Base-by-base conservation (phyloP, 352 stramenopile genomes). In the Thraustochytrium sp. region DNA sequence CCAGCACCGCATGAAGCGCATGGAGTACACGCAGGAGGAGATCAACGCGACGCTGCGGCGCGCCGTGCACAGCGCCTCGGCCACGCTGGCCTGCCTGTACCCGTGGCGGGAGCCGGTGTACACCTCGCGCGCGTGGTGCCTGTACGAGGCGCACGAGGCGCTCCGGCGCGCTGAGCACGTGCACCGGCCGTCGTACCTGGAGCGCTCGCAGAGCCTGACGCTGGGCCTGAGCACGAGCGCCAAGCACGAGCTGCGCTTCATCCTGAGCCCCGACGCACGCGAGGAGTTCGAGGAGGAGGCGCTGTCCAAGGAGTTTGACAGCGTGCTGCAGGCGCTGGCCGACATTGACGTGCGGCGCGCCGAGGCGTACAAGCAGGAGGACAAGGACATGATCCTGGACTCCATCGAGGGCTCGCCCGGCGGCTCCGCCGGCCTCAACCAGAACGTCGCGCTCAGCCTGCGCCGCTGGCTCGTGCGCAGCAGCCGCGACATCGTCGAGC, bases 371-470 rank as follows among this genome's bases (percentile, higher is more conserved):
- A 80, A 80, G 68, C 26, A 44, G 26, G 68, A 80, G 31, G 68
- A 80, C 51, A 80, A 80, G 34, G 68, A 72, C 3, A 80, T 80
- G 68, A 80, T 80, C 31, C 53, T 80, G 23, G 11, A 21, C 48
- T 68, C 68, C 42, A 80, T 80, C 51, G 68, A 80, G 53, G 36
- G n/a, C n/a, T 53, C 68, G 68, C 26, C 18, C 23, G 68, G 68
- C 18, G 68, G 68, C 1, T 55, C 68, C 21, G 31, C 31, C 13
- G 68, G 21, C 4, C 53, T 80, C 34, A 80, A 80, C 31, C 31
- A 55, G 34, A 80, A 31, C 23, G 68, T 80, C 9, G 31, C 68
- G 46, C 34, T 55, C n/a, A 46, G 40, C 13, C 68, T 80, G 4
- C 68, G 68, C 48, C 26, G 26, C 21, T 80, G 68, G 68, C 68